A percentile compares a stretch with the other conserved stretches of the same genome.
Conservation (phyloP, 1,139 yeast species). For the Hansenula lynferdii region DNA sequence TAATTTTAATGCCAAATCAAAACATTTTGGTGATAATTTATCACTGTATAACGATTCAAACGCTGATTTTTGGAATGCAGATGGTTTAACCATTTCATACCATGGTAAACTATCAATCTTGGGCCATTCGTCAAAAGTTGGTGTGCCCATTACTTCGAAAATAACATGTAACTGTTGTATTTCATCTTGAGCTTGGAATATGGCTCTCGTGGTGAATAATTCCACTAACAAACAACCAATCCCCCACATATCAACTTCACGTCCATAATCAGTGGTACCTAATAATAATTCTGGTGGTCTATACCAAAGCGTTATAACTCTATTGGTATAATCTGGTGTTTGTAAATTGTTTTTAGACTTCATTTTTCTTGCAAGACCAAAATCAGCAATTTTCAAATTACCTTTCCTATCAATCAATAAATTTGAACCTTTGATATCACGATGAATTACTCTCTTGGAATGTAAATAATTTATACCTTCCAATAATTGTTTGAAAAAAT, state of each 20-base stretch:
- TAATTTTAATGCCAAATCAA: slow-evolving; percentile 59
- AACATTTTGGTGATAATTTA: slow-evolving; percentile 47
- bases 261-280: slow-evolving; percentile 96
- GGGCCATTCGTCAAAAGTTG: slow-evolving; percentile 93
- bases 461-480: slow-evolving; percentile 95
- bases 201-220: slow-evolving; percentile 93
- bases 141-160: slow-evolving; percentile 90
- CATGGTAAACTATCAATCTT: slow-evolving; percentile 93
- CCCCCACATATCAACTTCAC: slow-evolving; percentile 99
- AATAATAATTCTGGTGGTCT: slow-evolving; percentile 93
- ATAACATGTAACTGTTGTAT: slow-evolving; percentile 96
- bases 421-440: slow-evolving; percentile 96
- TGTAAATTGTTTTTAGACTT: too few relatives aligned
- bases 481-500: slow-evolving; percentile 88
- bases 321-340: slow-evolving; percentile 92
- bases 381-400: slow-evolving; percentile 91
- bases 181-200: slow-evolving; percentile 97
- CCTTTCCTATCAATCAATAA: slow-evolving; percentile 93
- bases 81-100: slow-evolving; percentile 81
- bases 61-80: slow-evolving; percentile 31
- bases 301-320: slow-evolving; percentile 97
- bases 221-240: slow-evolving; percentile 98
- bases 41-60: slow-evolving; percentile 45
- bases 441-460: slow-evolving; percentile 88
- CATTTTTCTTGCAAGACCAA: slow-evolving; percentile 95